Percentiles rank a stretch among this genome's conserved stretches.
phyloP scores from a whole-genome alignment of 352 stramenopile genomes.

The Saprolegnia parasitica region DNA sequence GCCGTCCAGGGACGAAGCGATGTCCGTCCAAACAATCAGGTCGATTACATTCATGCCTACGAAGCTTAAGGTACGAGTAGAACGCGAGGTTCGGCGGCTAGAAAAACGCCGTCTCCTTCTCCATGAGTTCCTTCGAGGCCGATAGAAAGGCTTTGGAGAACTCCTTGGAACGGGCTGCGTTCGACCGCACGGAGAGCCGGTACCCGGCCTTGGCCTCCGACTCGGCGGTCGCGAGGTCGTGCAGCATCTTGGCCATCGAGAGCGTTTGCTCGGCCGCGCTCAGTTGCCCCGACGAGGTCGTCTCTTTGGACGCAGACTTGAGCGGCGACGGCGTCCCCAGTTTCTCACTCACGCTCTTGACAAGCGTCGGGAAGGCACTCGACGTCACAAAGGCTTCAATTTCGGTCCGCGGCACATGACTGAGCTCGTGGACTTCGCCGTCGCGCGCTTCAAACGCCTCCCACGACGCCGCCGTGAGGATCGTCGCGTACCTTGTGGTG shows the following conservation, averaged over 20 bases:
- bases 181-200: constrained; percentile 51
- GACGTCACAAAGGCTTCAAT: constrained; percentile 26
- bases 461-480: constrained; percentile 21
- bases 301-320: constrained; percentile 37
- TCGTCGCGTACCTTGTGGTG: constrained; percentile 21
- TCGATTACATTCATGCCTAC: background rate
- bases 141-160: constrained; percentile 68
- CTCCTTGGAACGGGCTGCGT: constrained; percentile 43
- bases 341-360: constrained; percentile 29
- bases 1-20: background rate
- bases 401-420: background rate
- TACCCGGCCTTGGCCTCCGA: constrained; percentile 57
- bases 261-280: constrained; percentile 67
- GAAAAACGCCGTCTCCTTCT: constrained; percentile 49
- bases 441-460: background rate
- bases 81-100: too few relatives aligned
- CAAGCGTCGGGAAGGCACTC: constrained; percentile 22
- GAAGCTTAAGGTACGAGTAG: too few relatives aligned
- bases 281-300: constrained; percentile 43
- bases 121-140: constrained; percentile 62
- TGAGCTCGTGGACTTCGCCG: background rate
- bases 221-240: constrained; percentile 65
- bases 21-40: background rate
- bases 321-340: constrained; percentile 29
- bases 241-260: constrained; percentile 68